These are phyloP conservation scores for Nelumbo lutea DNA, from an alignment of 164 flowering plant species.

Conservation along the genomic window DNA sequence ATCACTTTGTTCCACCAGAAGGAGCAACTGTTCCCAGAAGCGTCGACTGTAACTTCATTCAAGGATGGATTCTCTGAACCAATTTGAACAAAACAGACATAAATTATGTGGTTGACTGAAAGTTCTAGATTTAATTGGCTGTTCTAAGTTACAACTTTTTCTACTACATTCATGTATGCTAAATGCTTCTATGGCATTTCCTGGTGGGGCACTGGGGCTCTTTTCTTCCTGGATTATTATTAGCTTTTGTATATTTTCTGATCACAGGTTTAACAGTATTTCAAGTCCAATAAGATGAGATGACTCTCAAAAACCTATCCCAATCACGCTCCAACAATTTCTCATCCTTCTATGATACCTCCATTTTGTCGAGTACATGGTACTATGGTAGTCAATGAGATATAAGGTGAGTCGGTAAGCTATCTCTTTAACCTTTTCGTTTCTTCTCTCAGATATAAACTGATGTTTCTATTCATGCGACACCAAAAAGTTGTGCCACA, in stretches of 20 bases:
- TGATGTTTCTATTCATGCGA: too few relatives aligned
- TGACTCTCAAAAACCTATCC: too few relatives aligned
- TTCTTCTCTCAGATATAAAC: too few relatives aligned
- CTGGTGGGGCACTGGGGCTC: not conserved
- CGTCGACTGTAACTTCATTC: conserved; percentile 28
- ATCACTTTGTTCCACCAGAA: conserved; percentile 28
- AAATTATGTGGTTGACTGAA: not conserved
- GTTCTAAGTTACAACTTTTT: not conserved
- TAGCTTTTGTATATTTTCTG: not conserved
- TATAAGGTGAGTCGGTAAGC: too few relatives aligned
- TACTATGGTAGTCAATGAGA: too few relatives aligned
- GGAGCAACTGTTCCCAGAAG: conserved; percentile 19
- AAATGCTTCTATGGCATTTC: not conserved
- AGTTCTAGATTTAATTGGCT: not conserved
- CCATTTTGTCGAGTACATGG: too few relatives aligned
- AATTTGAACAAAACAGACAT: not conserved
- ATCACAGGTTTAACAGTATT: not conserved
- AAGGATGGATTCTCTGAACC: conserved; percentile 35
- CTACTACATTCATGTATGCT: not conserved
- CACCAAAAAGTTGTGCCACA: too few relatives aligned
- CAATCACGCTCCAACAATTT: too few relatives aligned
- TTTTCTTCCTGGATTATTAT: not conserved
- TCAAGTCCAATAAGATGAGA: too few relatives aligned
- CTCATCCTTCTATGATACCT: too few relatives aligned
- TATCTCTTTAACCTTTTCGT: too few relatives aligned